Evolutionary conservation across 176 grass and related monocot genomes (phyloP).

Genomic region (Carex littledalei): DNA sequence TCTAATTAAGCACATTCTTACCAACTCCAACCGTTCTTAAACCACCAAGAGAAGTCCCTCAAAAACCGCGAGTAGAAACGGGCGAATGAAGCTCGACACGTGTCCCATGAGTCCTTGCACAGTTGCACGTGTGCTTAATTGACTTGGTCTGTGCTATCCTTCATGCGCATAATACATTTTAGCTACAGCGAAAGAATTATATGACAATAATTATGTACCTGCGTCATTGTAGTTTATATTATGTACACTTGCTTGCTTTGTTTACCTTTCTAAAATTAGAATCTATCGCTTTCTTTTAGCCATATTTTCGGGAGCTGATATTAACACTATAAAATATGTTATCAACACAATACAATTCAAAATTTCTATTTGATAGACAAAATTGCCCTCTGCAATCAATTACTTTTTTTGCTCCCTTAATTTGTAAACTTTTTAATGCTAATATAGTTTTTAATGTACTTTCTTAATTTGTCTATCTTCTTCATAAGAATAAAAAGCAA

Average conservation of each 20-base stretch:
- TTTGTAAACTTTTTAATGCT: too few species aligned
- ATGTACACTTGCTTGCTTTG: background rate
- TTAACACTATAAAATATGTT: too few species aligned
- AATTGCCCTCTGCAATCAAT: too few species aligned
- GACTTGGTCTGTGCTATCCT: background rate
- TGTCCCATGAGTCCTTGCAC: background rate
- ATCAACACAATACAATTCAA: too few species aligned
- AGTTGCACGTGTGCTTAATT: conserved; percentile 10
- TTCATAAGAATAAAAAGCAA: too few species aligned
- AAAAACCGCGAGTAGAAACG: too few species aligned
- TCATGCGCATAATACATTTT: background rate
- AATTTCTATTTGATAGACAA: too few species aligned
- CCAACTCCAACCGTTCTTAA: conserved; percentile 40
- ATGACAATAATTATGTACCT: too few species aligned
- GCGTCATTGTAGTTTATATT: background rate
- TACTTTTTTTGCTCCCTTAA: too few species aligned
- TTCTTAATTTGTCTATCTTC: too few species aligned
- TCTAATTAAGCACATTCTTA: conserved; percentile 15
- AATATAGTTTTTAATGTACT: too few species aligned
- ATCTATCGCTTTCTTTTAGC: background rate
- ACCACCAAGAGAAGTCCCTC: background rate
- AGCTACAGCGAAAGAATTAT: background rate
- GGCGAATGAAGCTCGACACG: background rate
- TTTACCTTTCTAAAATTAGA: background rate
- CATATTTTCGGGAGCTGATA: background rate